A percentile compares a stretch with the other conserved stretches of the same genome.
Conservation (phyloP, 495 filamentous ascomycete species). For the Melanomma pulvis-pyrius region DNA sequence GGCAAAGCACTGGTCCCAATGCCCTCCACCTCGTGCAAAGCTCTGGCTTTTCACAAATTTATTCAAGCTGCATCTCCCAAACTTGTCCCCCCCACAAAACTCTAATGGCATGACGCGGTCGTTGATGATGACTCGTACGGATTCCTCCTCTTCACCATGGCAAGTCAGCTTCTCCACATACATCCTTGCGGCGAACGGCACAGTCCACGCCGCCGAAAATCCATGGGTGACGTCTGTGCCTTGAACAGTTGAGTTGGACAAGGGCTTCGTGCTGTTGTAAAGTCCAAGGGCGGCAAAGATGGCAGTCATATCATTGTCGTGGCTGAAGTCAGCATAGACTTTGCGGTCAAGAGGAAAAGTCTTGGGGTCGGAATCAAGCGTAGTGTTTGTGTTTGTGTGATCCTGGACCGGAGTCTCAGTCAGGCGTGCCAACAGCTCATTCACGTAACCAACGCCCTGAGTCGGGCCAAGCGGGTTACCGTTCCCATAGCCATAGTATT, state of each 20-base stretch:
- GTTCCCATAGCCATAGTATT: slow-evolving; percentile 77
- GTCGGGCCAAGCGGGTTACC: slow-evolving; percentile 77
- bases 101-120: slow-evolving; percentile 73
- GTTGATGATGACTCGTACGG: slow-evolving; percentile 78
- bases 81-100: slow-evolving; percentile 65
- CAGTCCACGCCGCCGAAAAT: slow-evolving; percentile 71
- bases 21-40: slow-evolving; percentile 69
- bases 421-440: slow-evolving; percentile 81
- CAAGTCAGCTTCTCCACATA: slow-evolving; percentile 88
- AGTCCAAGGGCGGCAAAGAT: slow-evolving; percentile 74
- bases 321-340: slow-evolving; percentile 83
- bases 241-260: slow-evolving; percentile 54
- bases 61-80: slow-evolving; percentile 67
- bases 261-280: slow-evolving; percentile 61
- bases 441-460: slow-evolving; percentile 81
- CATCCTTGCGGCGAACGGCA: slow-evolving; percentile 75
- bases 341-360: slow-evolving; percentile 69
- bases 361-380: slow-evolving; percentile 60
- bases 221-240: slow-evolving; percentile 54
- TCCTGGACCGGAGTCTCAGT: slow-evolving; percentile 68
- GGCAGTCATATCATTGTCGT: slow-evolving; percentile 80
- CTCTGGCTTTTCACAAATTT: slow-evolving; percentile 70
- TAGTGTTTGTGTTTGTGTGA: slow-evolving; percentile 70
- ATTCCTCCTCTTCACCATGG: slow-evolving; percentile 51
- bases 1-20: slow-evolving; percentile 65